Evolutionary conservation across 2,329 filamentous ascomycete species (phyloP), one percentile per base, ranked within the genome.

Genomic region (Cercospora zeina): DNA sequence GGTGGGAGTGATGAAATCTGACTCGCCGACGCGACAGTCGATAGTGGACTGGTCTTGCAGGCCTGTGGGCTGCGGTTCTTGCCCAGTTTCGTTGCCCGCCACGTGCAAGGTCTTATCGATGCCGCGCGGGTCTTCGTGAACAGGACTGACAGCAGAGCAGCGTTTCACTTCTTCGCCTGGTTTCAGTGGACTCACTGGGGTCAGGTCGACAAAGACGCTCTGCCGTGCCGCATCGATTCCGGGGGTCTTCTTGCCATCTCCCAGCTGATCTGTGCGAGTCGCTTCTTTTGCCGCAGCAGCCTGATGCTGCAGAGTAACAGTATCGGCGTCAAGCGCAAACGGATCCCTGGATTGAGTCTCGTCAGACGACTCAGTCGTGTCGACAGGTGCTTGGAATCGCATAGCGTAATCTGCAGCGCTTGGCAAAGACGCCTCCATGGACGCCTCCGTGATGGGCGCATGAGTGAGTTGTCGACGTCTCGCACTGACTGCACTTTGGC

Each of bases 101-200:
- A 67, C 45, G 27, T 62, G 65, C 31, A 72, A 59, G 1, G 71
- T 73, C 62, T 68, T 68, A 36, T 73, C 67, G 55, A 72, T 71
- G 19, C 68, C 70, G 3, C 70, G 58, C 31, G 59, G 47, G 27
- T 73, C 67, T 9, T 70, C 71, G 7, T 71, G 67, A 27, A 75
- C 47, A 4, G 74, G 74, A 50, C 73, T 75, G 62, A 75, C 72
- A 10, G 72, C 69, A 21, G 74, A 75, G 57, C 61, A 69, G 30
- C 73, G 63, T 49, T 67, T 68, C 14, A 73, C 68, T 27, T 59
- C 47, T 21, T 75, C 72, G 11, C 62, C 69, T 27, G 70, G 59
- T 3, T 65, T 68, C 14, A 75, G 54, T 50, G 73, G 71, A 57
- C 73, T 75, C 47, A 75, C 71, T 14, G 73, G 70, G 2, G 55